Conservation (phyloP, 768 basidiomycete genomes). For the Leccinum boreale region DNA sequence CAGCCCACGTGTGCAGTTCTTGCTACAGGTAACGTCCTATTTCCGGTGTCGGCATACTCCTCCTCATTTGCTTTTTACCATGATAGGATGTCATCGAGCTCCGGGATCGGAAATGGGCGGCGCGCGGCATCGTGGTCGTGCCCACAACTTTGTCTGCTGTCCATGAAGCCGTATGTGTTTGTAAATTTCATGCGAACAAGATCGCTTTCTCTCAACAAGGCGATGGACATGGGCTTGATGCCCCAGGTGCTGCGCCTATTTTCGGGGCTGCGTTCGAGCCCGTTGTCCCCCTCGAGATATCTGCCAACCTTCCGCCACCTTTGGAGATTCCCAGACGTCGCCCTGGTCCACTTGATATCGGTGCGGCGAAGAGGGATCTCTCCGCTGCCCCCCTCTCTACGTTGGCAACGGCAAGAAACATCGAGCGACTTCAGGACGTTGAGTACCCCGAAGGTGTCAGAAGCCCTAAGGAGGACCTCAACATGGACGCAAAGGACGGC, state of each 20-base stretch:
- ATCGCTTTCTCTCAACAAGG: conserved; percentile 35
- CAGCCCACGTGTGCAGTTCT: conserved; percentile 86
- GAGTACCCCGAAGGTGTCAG: no score
- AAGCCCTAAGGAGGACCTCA: no score
- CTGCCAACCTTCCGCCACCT: conserved; percentile 60
- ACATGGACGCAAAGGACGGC: no score
- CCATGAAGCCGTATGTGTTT: conserved; percentile 69
- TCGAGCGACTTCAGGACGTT: no score
- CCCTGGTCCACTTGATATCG: conserved; percentile 73
- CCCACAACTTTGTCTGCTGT: conserved; percentile 88
- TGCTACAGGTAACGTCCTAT: conserved; percentile 74
- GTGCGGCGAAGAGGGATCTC: conserved; percentile 42
- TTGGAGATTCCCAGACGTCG: conserved; percentile 44
- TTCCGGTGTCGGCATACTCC: not conserved
- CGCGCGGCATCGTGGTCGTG: conserved; percentile 67
- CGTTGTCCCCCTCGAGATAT: conserved; percentile 70
- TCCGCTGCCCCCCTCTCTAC: conserved; percentile 45
- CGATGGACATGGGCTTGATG: conserved; percentile 56
- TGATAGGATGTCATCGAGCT: conserved; percentile 86
- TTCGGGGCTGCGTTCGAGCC: conserved; percentile 49
- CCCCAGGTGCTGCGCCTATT: conserved; percentile 27
- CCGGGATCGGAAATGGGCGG: conserved; percentile 78
- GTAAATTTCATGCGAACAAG: conserved; percentile 33
- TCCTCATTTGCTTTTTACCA: not conserved
- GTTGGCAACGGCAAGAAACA: conserved; percentile 78